Conservation (phyloP, 768 basidiomycete genomes). For the Podaxis sp. region DNA sequence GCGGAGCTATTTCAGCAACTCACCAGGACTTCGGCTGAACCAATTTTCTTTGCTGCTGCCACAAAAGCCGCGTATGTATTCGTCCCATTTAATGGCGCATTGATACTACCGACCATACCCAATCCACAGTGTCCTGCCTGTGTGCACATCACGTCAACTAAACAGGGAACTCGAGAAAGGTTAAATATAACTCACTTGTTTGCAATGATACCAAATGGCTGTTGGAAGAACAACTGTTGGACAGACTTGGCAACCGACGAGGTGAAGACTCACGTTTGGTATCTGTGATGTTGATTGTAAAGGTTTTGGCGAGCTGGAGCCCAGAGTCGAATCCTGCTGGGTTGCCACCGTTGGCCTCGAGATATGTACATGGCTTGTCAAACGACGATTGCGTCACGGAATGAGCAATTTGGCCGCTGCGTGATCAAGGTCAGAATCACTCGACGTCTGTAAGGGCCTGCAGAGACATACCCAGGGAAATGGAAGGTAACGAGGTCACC, state of each 20-base stretch:
- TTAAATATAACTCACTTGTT: slow-evolving; percentile 26
- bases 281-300: slow-evolving; percentile 47
- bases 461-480: slow-evolving; percentile 41
- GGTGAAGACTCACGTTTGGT: slow-evolving; percentile 37
- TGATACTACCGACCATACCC: slow-evolving; percentile 42
- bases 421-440: not conserved
- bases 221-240: not conserved
- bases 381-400: slow-evolving; percentile 60
- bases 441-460: slow-evolving; percentile 22
- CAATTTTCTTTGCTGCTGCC: slow-evolving; percentile 16
- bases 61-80: slow-evolving; percentile 14
- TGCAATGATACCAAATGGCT: slow-evolving; percentile 62
- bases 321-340: slow-evolving; percentile 56
- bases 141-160: not conserved
- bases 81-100: slow-evolving; percentile 16
- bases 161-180: not conserved
- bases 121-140: slow-evolving; percentile 41
- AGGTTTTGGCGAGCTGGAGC: slow-evolving; percentile 33
- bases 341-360: slow-evolving; percentile 34
- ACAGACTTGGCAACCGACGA: not conserved
- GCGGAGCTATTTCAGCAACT: not conserved
- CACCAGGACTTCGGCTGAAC: slow-evolving; percentile 11
- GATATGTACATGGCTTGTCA: slow-evolving; percentile 47
- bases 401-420: slow-evolving; percentile 32
- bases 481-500: slow-evolving; percentile 51